Evolutionary conservation across 139 green algal genomes (phyloP).

Genomic region (Chlorella ohadii): DNA sequence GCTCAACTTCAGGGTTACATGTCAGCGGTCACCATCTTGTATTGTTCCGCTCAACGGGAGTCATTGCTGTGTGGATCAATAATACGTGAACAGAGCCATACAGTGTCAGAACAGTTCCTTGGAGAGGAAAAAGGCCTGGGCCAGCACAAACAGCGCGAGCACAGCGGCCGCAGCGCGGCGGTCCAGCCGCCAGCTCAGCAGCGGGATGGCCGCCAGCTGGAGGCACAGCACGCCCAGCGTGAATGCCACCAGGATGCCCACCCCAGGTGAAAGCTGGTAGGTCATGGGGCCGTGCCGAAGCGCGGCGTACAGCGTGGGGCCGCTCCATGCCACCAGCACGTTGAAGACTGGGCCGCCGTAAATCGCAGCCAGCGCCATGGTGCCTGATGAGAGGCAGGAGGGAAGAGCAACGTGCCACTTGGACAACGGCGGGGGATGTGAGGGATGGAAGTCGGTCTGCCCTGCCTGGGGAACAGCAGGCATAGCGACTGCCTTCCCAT

Average conservation of each 20-base stretch:
- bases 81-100: no score
- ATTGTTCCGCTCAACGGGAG: no score
- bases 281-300: slow-evolving; percentile 21
- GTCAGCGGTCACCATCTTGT: no score
- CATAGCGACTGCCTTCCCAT: no score
- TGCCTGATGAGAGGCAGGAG: slow-evolving; percentile 6
- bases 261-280: slow-evolving; percentile 28
- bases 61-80: no score
- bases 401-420: no score
- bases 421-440: no score
- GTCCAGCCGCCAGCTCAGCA: slow-evolving; percentile 36
- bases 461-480: no score
- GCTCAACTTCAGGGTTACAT: no score
- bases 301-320: slow-evolving; percentile 29
- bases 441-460: not conserved
- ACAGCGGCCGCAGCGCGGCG: slow-evolving; percentile 21
- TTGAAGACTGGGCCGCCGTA: slow-evolving; percentile 66
- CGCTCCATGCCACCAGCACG: slow-evolving; percentile 46
- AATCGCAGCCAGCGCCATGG: slow-evolving; percentile 57
- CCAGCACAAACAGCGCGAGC: slow-evolving; percentile 45
- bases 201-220: slow-evolving; percentile 35
- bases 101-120: no score
- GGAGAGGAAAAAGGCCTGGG: slow-evolving; percentile 12
- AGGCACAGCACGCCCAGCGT: slow-evolving; percentile 39
- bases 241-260: slow-evolving; percentile 27